Evolutionary conservation across 305 asterid species (phyloP).

Genomic region (Fraxinus sp.): DNA sequence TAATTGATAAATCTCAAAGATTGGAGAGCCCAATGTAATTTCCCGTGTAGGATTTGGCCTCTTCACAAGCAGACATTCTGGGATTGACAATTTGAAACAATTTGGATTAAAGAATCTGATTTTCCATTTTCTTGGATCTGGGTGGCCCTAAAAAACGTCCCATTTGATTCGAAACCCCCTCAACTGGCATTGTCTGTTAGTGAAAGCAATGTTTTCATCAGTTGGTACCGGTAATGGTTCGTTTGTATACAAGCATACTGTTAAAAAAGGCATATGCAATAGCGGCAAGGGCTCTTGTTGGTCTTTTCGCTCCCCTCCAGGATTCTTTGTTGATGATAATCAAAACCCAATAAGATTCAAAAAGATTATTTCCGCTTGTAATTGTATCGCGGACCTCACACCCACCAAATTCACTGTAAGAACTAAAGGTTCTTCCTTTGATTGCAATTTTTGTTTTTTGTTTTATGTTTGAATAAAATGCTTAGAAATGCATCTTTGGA

Average conservation of each 20-base stretch:
- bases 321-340: slow-evolving; percentile 21
- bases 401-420: slow-evolving; percentile 38
- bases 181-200: background rate
- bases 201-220: background rate
- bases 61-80: background rate
- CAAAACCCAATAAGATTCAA: slow-evolving; percentile 29
- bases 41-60: background rate
- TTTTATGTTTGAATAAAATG: background rate
- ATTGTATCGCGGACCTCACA: slow-evolving; percentile 31
- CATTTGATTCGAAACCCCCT: background rate
- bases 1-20: background rate
- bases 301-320: slow-evolving; percentile 21
- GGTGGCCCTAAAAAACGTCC: background rate
- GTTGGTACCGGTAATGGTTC: slow-evolving; percentile 32
- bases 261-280: slow-evolving; percentile 14
- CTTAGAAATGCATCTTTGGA: background rate
- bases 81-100: background rate
- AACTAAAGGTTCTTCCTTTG: background rate
- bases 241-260: slow-evolving; percentile 22
- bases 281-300: slow-evolving; percentile 4
- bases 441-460: background rate
- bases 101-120: background rate
- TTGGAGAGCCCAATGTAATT: background rate
- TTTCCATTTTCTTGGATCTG: slow-evolving; percentile 10
- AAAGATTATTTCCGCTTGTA: slow-evolving; percentile 39